Percentiles rank a stretch among this genome's conserved stretches.
Evolutionary conservation across 2,329 filamentous ascomycete species (phyloP).

Genomic region (Verticillium tricorpus): DNA sequence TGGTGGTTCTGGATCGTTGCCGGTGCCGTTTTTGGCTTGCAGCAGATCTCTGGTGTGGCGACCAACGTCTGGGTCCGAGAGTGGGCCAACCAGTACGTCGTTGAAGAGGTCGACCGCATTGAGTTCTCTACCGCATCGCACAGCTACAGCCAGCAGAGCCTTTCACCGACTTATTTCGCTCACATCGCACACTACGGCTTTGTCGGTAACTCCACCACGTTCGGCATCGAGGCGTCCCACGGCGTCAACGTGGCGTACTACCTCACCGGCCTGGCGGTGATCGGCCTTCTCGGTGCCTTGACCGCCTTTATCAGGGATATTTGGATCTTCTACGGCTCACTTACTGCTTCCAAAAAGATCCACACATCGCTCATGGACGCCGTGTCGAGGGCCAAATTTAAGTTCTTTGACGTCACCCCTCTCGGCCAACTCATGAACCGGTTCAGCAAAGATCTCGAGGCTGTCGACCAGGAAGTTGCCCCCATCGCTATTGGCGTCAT

Average conservation of each 20-base stretch:
- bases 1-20: constrained; percentile 93
- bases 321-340: constrained; percentile 87
- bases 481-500: constrained; percentile 78
- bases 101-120: constrained; percentile 31
- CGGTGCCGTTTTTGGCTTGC: constrained; percentile 67
- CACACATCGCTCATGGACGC: constrained; percentile 74
- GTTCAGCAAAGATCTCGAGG: constrained; percentile 96
- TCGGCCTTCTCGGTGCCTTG: constrained; percentile 73
- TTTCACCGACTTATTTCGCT: constrained; percentile 33
- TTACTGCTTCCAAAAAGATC: constrained; percentile 80
- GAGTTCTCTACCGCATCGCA: constrained; percentile 30
- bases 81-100: constrained; percentile 87
- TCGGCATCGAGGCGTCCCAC: constrained; percentile 20
- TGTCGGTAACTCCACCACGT: constrained; percentile 30
- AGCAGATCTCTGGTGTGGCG: constrained; percentile 81
- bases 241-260: constrained; percentile 82
- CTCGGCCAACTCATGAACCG: constrained; percentile 96
- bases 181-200: constrained; percentile 31
- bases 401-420: constrained; percentile 95
- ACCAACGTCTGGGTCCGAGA: constrained; percentile 93
- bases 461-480: constrained; percentile 92
- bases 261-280: constrained; percentile 72
- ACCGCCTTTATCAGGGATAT: constrained; percentile 79
- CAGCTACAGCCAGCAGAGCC: constrained; percentile 26
- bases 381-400: constrained; percentile 87